Conservation (phyloP, 345 rosid species). For the Salix caprea region DNA sequence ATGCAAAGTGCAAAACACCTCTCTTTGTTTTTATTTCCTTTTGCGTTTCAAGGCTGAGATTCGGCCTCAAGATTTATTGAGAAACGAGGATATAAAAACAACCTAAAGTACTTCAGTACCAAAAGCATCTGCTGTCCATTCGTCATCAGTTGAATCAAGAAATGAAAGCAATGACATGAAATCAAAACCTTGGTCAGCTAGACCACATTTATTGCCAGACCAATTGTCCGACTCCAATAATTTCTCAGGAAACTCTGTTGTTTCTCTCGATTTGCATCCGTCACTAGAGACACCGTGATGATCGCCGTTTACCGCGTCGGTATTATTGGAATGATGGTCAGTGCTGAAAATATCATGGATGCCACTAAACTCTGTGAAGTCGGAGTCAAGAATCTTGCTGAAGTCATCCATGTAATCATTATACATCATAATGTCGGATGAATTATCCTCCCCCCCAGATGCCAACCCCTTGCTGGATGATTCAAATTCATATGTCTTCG, state of each 20-base stretch:
- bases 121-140: slow-evolving; percentile 10
- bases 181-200: slow-evolving; percentile 5
- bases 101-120: background rate
- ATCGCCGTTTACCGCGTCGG: background rate
- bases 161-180: slow-evolving; percentile 17
- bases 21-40: too few relatives aligned
- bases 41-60: too few relatives aligned
- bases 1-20: too few relatives aligned
- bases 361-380: background rate
- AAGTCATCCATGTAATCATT: slow-evolving; percentile 30
- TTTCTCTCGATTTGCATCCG: background rate
- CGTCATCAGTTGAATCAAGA: slow-evolving; percentile 14
- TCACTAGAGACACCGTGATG: background rate
- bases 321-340: background rate
- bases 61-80: background rate
- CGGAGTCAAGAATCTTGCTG: slow-evolving; percentile 25
- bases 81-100: background rate
- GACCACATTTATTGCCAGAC: background rate
- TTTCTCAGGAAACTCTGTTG: background rate
- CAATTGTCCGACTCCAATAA: background rate
- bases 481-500: background rate
- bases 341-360: background rate
- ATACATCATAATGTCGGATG: slow-evolving; percentile 11
- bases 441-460: background rate
- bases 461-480: background rate